A percentile compares a stretch with the other conserved stretches of the same genome.
phyloP scores from a whole-genome alignment of 2,329 filamentous ascomycete genomes.

The Microascus cirrosus region DNA sequence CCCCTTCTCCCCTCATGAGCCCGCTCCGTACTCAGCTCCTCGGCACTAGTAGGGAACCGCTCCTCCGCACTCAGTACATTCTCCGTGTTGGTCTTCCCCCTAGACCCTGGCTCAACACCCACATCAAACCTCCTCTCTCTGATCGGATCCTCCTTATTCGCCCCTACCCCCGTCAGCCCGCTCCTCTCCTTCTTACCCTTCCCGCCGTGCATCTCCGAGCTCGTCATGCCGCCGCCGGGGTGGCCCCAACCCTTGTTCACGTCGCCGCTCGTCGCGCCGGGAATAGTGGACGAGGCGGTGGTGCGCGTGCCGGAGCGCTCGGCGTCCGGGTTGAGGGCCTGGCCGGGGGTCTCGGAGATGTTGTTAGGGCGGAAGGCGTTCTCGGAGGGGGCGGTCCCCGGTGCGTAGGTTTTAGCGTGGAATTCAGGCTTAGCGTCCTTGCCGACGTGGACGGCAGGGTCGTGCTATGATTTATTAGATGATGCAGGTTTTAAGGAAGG shows the following conservation, averaged over 20 bases:
- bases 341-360: slow-evolving; percentile 20
- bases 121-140: slow-evolving; percentile 18
- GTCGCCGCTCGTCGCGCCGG: slow-evolving; percentile 26
- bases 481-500: slow-evolving; percentile 5
- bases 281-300: slow-evolving; percentile 24
- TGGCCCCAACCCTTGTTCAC: slow-evolving; percentile 31
- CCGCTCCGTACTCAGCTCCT: background rate
- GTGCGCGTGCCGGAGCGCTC: slow-evolving; percentile 12
- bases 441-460: slow-evolving; percentile 48
- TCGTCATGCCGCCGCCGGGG: slow-evolving; percentile 29
- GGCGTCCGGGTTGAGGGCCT: slow-evolving; percentile 19
- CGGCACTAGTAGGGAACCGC: background rate
- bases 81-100: background rate
- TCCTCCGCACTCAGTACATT: background rate
- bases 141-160: slow-evolving; percentile 16
- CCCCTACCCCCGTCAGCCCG: slow-evolving; percentile 27
- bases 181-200: slow-evolving; percentile 22
- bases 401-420: slow-evolving; percentile 44
- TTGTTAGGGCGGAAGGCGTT: slow-evolving; percentile 27
- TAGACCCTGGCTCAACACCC: slow-evolving; percentile 3
- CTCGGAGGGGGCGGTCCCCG: slow-evolving; percentile 49
- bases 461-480: slow-evolving; percentile 39
- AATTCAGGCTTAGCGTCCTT: slow-evolving; percentile 53
- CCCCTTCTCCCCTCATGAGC: background rate
- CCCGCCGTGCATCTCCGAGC: slow-evolving; percentile 26